Percentiles rank a stretch among this genome's conserved stretches.
Conservation (phyloP, 192 early-diverging fungal genomes). For the Funneliformis mosseae region DNA sequence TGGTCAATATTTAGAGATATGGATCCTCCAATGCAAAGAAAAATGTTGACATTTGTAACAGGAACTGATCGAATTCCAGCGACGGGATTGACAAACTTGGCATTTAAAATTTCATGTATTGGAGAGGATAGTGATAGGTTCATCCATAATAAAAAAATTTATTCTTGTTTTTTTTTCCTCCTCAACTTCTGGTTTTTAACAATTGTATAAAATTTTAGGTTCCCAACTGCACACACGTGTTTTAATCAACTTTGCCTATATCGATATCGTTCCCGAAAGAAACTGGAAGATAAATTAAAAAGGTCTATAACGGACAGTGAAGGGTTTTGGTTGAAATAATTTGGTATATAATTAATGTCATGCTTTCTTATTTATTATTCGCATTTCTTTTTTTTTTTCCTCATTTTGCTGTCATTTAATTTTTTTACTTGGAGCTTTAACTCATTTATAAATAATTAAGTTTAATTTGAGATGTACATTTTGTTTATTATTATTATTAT, state of each 20-base stretch:
- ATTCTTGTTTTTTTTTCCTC: no score
- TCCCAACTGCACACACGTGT: slow-evolving; percentile 93
- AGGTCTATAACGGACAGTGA: slow-evolving; percentile 79
- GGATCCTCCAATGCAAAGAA: slow-evolving; percentile 62
- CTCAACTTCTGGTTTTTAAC: background rate
- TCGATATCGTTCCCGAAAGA: slow-evolving; percentile 68
- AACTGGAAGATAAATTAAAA: slow-evolving; percentile 66
- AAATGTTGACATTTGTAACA: slow-evolving; percentile 86
- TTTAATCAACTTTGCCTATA: slow-evolving; percentile 90
- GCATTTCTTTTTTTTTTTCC: background rate
- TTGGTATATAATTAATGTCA: background rate
- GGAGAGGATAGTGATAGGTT: slow-evolving; percentile 51
- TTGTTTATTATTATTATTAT: no score
- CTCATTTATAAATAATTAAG: no score
- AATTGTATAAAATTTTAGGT: slow-evolving; percentile 41
- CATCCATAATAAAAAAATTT: slow-evolving; percentile 19
- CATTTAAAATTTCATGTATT: slow-evolving; percentile 72
- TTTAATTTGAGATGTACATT: no score
- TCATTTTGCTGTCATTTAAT: background rate
- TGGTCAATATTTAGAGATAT: slow-evolving; percentile 81
- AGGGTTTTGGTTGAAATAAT: slow-evolving; percentile 75
- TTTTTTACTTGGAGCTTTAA: background rate
- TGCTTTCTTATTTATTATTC: background rate
- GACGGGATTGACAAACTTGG: slow-evolving; percentile 68
- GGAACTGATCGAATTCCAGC: slow-evolving; percentile 91